phyloP scores from a whole-genome alignment of 2,329 filamentous ascomycete species.

The Penicillium griseofulvum region DNA sequence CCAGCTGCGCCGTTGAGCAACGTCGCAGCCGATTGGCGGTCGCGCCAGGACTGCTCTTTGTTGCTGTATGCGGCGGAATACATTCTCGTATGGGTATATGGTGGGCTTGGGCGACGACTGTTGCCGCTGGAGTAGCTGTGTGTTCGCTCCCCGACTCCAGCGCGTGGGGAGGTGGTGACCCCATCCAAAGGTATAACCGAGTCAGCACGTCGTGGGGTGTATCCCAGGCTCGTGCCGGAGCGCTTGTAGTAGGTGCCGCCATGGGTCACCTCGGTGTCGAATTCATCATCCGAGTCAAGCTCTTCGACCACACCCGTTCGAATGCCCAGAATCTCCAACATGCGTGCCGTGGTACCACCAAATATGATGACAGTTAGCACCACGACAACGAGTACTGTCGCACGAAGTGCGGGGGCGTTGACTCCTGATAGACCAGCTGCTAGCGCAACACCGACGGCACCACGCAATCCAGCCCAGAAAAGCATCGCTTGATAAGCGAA shows the following conservation, averaged over 20 bases:
- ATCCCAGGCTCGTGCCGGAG: slow-evolving; percentile 72
- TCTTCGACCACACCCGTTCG: slow-evolving; percentile 95
- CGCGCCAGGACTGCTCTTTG: slow-evolving; percentile 45
- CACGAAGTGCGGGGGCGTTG: slow-evolving; percentile 78
- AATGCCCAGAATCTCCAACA: slow-evolving; percentile 97
- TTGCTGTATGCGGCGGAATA: slow-evolving; percentile 50
- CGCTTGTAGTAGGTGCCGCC: slow-evolving; percentile 77
- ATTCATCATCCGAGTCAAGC: slow-evolving; percentile 96
- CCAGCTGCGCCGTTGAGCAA: slow-evolving; percentile 45
- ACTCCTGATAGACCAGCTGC: slow-evolving; percentile 82
- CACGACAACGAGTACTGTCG: slow-evolving; percentile 95
- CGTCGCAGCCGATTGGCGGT: slow-evolving; percentile 48
- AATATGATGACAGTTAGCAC: slow-evolving; percentile 99
- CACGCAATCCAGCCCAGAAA: slow-evolving; percentile 96
- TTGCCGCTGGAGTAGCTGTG: slow-evolving; percentile 60
- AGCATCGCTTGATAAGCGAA: slow-evolving; percentile 99
- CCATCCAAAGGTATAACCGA: slow-evolving; percentile 57
- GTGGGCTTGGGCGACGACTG: slow-evolving; percentile 52
- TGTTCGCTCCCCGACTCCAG: slow-evolving; percentile 30
- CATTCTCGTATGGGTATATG: slow-evolving; percentile 48
- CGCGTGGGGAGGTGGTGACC: slow-evolving; percentile 42
- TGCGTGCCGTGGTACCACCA: slow-evolving; percentile 91
- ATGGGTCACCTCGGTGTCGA: slow-evolving; percentile 82
- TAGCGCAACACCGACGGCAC: slow-evolving; percentile 91
- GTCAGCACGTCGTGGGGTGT: slow-evolving; percentile 64